Evolutionary conservation across 2,329 filamentous ascomycete genomes (phyloP), one percentile per base, ranked within the genome.

Genomic region (Aspergillus ruber): DNA sequence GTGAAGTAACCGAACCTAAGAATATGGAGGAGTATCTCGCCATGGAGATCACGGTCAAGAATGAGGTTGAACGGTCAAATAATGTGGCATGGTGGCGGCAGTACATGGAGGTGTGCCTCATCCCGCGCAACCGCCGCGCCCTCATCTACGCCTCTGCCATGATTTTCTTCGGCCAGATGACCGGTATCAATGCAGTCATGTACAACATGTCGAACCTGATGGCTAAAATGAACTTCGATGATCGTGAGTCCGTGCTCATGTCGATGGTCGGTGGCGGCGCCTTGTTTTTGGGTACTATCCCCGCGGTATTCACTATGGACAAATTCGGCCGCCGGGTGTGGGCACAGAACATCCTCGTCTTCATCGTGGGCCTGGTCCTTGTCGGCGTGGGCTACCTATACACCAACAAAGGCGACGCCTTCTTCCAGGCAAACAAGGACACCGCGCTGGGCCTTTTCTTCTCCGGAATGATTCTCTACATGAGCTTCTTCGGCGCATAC

Each of bases 21-120:
- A 72, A 82, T 2, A 76, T 78, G 40, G 81, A 85, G 44, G 85
- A 88, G 60, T 88, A 87, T 67, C 85, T 84, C 59, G 74, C 84
- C 60, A 87, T 88, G 83, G 82, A 82, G 50, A 74, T 76, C n/a
- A 72, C 78, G 0, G 79, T 86, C 9, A 71, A 76, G 18, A 79
- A 84, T 53, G 74, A 84, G 53, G 74, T 73, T 21, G 67, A 75
- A 3, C 72, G 78, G 7, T 73, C 77, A 50, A 69, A 73, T 6
- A 69, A 72, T 45, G 79, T 79, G 56, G 33, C 33, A 36, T n/a
- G n/a, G n/a, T 15, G 33, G 15, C 74, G 74, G 48, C 76, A 75
- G 23, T 88, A 84, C 83, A 74, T 87, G 71, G 84, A 88, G 61
- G 85, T 88, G 69, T 79, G 88, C 69, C 87, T 83, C 15, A 78